Percentiles rank a stretch among this genome's conserved stretches.
These are phyloP conservation scores for Hypoxylon sp. DNA, from an alignment of 2,329 filamentous ascomycete species.

Conservation along the genomic window DNA sequence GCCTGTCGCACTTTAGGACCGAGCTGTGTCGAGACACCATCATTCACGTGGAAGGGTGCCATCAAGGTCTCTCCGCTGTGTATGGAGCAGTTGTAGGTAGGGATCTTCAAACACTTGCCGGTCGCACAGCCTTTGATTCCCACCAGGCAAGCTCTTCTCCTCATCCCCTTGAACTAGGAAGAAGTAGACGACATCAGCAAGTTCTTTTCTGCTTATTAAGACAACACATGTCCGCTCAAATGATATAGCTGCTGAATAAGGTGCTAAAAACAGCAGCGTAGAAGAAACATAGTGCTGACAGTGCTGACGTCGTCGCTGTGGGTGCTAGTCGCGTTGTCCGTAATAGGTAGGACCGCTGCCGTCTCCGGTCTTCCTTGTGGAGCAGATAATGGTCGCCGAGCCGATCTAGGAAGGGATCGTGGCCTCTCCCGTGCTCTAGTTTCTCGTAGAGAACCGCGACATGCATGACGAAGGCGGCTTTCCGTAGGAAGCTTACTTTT, in stretches of 20 bases:
- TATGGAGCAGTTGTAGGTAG: conserved; percentile 17
- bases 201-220: conserved; percentile 7
- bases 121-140: conserved; percentile 22
- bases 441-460: conserved; percentile 24
- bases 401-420: conserved; percentile 42
- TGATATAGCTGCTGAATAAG: conserved; percentile 30
- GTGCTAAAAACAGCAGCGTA: conserved; percentile 30
- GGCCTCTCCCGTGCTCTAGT: conserved; percentile 23
- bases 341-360: conserved; percentile 37
- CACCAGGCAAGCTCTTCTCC: conserved; percentile 12
- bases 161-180: conserved; percentile 3
- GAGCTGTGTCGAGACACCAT: conserved; percentile 20
- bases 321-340: conserved; percentile 35
- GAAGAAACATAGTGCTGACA: conserved; percentile 23
- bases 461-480: conserved; percentile 16
- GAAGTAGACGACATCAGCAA: conserved; percentile 17
- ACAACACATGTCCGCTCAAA: conserved; percentile 17
- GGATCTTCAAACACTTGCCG: conserved; percentile 29
- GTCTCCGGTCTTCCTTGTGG: conserved; percentile 36
- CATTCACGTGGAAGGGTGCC: conserved; percentile 38
- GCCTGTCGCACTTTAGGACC: conserved; percentile 9
- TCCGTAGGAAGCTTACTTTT: conserved; percentile 10
- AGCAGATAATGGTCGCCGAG: conserved; percentile 28
- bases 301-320: conserved; percentile 32
- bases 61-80: conserved; percentile 37